phyloP scores from a whole-genome alignment of 441 rosid species.

The Eutrema salsugineum region DNA sequence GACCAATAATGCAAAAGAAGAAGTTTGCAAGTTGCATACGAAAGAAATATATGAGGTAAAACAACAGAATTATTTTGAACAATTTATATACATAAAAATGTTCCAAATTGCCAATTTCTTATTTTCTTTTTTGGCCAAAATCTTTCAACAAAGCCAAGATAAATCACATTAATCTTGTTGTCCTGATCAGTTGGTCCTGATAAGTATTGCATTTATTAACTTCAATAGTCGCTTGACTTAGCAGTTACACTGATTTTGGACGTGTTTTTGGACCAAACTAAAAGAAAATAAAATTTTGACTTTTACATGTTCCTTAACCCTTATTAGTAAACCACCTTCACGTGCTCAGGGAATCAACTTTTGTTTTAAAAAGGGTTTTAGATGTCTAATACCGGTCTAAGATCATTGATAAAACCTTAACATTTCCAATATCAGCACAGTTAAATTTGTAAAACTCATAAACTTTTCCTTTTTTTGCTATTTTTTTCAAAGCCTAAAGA shows the following conservation, averaged over 20 bases:
- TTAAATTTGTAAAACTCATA: not conserved
- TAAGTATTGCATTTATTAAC: conserved; percentile 24
- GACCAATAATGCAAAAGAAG: not conserved
- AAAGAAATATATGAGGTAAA: not conserved
- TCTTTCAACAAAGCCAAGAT: not conserved
- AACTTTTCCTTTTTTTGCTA: not conserved
- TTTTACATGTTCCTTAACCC: conserved; percentile 13
- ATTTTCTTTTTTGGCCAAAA: not conserved
- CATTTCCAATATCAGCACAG: not conserved
- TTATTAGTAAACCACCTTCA: conserved; percentile 20
- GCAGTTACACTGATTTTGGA: conserved; percentile 22
- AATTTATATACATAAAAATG: too few relatives aligned
- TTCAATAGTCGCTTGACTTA: conserved; percentile 15
- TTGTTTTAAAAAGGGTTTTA: not conserved
- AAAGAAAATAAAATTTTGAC: conserved; percentile 1
- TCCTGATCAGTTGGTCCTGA: not conserved
- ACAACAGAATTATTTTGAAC: not conserved
- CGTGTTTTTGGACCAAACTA: conserved; percentile 10
- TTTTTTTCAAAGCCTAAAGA: not conserved
- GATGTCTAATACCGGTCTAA: conserved; percentile 7
- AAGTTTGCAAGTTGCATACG: not conserved
- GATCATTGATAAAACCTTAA: not conserved
- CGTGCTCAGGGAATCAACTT: conserved; percentile 28
- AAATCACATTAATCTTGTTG: conserved; percentile 11
- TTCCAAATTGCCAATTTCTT: too few relatives aligned